Evolutionary conservation across 2,329 filamentous ascomycete species (phyloP), one percentile per base, ranked within the genome.

Genomic region (Aaosphaeria pasadenensis): DNA sequence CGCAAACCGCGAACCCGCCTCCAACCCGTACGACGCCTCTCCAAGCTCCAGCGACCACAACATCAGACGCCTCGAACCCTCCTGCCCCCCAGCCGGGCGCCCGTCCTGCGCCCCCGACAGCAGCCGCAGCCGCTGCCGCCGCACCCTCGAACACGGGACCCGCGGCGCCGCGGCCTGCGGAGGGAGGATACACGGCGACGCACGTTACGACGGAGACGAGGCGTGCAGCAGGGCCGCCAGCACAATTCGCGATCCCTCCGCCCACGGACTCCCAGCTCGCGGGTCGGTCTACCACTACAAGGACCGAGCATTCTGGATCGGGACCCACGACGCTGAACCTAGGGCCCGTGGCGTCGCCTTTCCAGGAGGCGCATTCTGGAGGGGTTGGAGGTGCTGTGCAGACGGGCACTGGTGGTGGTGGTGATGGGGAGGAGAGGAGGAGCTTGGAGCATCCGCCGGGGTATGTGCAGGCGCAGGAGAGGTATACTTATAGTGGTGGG

Each of bases 381-480:
- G 60, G 54, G 28, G 58, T 49, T 24, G 55, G 53, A 6, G 60
- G 55, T 28, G 58, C 50, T 28, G 53, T 52, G 41, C 51, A 31
- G 53, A 24, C 7, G 7, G 3, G 9, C 24, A 50, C 55, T 24
- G 46, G 51, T 17, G 42, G 46, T 17, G 42, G 46, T 13, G 51
- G 44, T 28, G 17, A 24, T 24, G 17, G 17, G 17, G 44, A 44
- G 17, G 54, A 29, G 38, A 52, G 51, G 52, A 58, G 36, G 35
- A 64, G 56, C 52, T 53, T 72, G 35, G 68, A 72, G 49, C 73
- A 76, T 51, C 76, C 76, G 24, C 71, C 75, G 0, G 74, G 75
- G 9, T 79, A 79, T 57, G 59, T 70, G 46, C 77, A 79, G 52
- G 72, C 76, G 49, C 62, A 57, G 30, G 33, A 9, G 33, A 24